Base-by-base conservation (phyloP, 2,329 filamentous ascomycete genomes). In the Pseudogymnoascus sp. region DNA sequence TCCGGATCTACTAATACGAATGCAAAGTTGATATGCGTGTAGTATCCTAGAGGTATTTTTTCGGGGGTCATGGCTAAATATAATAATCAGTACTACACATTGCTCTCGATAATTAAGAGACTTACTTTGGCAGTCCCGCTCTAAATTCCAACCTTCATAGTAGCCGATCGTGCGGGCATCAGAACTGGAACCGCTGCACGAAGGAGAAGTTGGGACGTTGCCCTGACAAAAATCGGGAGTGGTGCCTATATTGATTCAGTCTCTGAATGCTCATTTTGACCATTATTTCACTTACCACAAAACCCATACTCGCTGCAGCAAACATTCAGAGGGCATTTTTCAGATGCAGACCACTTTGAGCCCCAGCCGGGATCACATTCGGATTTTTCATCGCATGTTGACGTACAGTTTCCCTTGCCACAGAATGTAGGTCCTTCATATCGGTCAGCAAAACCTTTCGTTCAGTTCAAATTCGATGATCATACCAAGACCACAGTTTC, bases 1-100 rank as follows among this genome's bases (percentile, higher is more conserved):
- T 57, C 41, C 0, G 75, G 71, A 38, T 77, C 70, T 54, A 78
- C 72, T 28, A 71, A 70, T 0, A 70, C 74, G 58, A 77, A 78
- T 0, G 76, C 73, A 50, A 69, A 73, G 64, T 74, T 74, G 38
- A 74, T 41, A 20, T 70, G 68, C 2, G 64, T 70, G 34, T 58
- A 70, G 68, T 38, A 59, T n/a, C 66, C 67, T 5, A 68, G 8
- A 0, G 64, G 66, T 32, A 70, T 65, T 12, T 68, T 57, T 25
- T 68, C 57, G 41, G 58, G 68, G 66, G 37, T 43, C 34, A 34
- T 54, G 47, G 47, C 47, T 54, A 14, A 8, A 20, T 54, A 54
- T 14, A 32, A 54, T 54, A 14, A 9, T 34, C 9, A 54, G 47
- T 34, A 14, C 28, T 20, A 32, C 28, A 34, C 6, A 32, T 54